Conservation (phyloP, 2,329 filamentous ascomycete species). For the Stemphylium lycopersici region DNA sequence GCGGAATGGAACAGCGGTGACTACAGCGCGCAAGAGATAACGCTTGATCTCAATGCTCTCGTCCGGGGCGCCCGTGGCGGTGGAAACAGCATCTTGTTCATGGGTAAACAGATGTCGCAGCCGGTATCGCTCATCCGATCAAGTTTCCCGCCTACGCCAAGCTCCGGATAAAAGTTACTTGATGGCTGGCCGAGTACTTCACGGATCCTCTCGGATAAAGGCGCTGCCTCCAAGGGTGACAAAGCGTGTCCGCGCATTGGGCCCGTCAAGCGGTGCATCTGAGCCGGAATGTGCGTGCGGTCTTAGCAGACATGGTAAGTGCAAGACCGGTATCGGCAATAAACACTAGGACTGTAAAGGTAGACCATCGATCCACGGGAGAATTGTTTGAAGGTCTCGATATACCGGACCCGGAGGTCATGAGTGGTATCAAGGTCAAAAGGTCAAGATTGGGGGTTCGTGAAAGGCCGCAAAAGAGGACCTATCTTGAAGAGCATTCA, state of each 20-base stretch:
- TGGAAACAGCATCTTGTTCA: no score
- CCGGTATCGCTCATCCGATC: neutral
- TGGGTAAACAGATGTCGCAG: neutral
- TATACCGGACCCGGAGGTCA: neutral
- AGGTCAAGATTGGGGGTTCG: neutral
- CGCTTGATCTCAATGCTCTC: neutral
- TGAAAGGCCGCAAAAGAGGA: neutral
- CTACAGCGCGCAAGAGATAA: neutral
- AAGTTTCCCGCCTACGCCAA: neutral
- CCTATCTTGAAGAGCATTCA: neutral
- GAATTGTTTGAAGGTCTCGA: neutral
- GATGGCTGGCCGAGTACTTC: neutral
- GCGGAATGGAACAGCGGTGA: neutral
- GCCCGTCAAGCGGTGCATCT: neutral
- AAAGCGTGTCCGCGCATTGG: neutral
- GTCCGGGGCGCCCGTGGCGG: neutral
- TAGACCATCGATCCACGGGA: neutral
- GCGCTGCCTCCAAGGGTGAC: neutral
- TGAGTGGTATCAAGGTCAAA: neutral
- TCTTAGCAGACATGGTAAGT: neutral
- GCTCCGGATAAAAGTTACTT: neutral
- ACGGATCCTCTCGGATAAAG: neutral
- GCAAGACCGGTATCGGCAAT: conserved; percentile 1
- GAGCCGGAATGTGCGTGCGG: neutral
- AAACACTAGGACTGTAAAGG: neutral